Base-by-base conservation (phyloP, 2,329 filamentous ascomycete genomes). In the Hypoxylon sp. region DNA sequence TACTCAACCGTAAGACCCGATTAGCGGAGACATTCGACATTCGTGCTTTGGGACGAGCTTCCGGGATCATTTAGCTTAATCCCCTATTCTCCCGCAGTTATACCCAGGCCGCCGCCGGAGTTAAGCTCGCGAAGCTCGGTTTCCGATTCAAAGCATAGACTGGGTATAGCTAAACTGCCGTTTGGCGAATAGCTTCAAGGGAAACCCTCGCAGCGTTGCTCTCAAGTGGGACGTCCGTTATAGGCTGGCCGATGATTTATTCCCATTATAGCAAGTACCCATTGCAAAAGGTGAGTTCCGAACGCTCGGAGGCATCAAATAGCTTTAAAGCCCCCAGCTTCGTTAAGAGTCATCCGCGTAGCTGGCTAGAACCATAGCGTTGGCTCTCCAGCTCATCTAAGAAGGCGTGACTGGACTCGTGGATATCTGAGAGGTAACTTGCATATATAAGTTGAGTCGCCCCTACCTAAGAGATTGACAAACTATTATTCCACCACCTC, bases 91-190 rank as follows among this genome's bases (percentile, higher is more conserved):
- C 32, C 34, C 22, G n/a, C n/a, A 22, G 22, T 7, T 41, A 41
- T 41, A 41, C 17, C 34, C 13, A 39, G 39, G 13, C 17, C 17
- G 20, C 17, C 11, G 8, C 41, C 48, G 53, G 59, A 56, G 22
- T 56, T 52, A 52, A 19, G 47, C 28, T 13, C n/a, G 20, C 47
- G 24, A n/a, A 28, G 22, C 53, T 62, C 53, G 34, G 39, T 20
- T 22, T 15, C 54, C 34, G 54, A 50, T 19, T 32, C 13, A 44
- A 11, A 19, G 11, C 37, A 6, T n/a, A n/a, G n/a, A 41, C 1
- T 6, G 1, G n/a, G 1, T 10, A 19, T 19, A 7, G 32, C 30
- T 22, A 6, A 15, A 48, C 22, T 17, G 11, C 24, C 8, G 39
- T 8, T 48, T 26, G 24, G 43, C 28, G 20, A 17, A 32, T 56